Base-by-base conservation (phyloP, 345 rosid genomes). In the Pistacia vera region DNA sequence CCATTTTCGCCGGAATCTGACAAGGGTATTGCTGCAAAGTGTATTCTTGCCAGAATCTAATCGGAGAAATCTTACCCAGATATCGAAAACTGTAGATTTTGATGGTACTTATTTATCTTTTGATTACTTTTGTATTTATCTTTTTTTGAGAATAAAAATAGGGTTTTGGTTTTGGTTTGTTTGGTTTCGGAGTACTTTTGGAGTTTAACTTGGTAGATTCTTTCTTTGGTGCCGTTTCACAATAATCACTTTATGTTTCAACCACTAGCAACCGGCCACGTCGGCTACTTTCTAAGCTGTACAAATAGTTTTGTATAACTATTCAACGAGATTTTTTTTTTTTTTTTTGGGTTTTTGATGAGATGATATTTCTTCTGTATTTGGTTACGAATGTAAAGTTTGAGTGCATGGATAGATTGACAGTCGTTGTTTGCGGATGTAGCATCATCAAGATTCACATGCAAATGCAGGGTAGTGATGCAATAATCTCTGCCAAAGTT, bases 361-460 rank as follows among this genome's bases (percentile, higher is more conserved):
- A 9, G 13, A 18, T 56, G 9, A 13, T 55, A 17, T 64, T 49
- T 8, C 7, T 35, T 58, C 54, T 20, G 13, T 51, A 28, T 62
- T 58, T 17, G 5, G 17, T 28, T 51, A 52, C 7, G 16, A 4
- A 20, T 12, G 41, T n/a, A 0, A 79, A 13, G 48, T 36, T 8
- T 64, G 5, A 52, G 64, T 75, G 84, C 82, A 78, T 74, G 84
- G 83, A 38, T 48, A 5, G 81, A 77, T 64, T 60, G 72, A 75
- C 88, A 85, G 97, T 81, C 86, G 94, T 90, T 84, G 87, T 79
- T 88, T 89, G 93, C 89, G 63, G 94, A 80, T 77, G 97, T 86
- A 81, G 97, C 97, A 95, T 84, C 97, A 88, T 89, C 88, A 92
- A 92, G 98, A 95, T 95, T 95, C 98, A 92, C 98, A 95, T 84